Evolutionary conservation across 2,329 filamentous ascomycete species (phyloP).

Genomic region (Trichophyton rubrum): DNA sequence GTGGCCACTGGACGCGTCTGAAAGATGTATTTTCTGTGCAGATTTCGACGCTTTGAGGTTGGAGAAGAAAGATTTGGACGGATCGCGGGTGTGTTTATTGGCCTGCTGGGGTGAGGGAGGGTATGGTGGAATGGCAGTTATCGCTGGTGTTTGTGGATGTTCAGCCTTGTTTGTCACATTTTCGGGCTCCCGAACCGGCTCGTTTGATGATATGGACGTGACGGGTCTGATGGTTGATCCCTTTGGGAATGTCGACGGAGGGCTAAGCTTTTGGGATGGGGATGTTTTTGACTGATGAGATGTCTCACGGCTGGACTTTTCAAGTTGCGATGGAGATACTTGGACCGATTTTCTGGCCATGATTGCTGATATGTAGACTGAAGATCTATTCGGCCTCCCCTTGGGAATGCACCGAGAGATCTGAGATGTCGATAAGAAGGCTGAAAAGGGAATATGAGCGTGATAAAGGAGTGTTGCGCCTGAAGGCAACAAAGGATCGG

Average conservation of each 20-base stretch:
- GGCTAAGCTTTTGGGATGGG: constrained; percentile 9
- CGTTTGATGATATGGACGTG: constrained; percentile 14
- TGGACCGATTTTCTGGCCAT: constrained; percentile 14
- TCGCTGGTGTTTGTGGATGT: constrained; percentile 27
- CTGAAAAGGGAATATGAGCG: constrained; percentile 1
- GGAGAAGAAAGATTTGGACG: constrained; percentile 36
- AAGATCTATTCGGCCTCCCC: not conserved
- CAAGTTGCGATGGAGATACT: constrained; percentile 9
- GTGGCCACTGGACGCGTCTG: constrained; percentile 27
- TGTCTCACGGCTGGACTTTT: constrained; percentile 10
- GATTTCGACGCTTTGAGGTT: constrained; percentile 37
- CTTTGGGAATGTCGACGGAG: constrained; percentile 10
- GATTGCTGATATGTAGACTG: constrained; percentile 3
- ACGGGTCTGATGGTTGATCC: constrained; percentile 30
- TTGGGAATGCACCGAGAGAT: not conserved
- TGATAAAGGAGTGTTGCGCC: not conserved
- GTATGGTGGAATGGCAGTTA: constrained; percentile 36
- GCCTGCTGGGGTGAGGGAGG: constrained; percentile 32
- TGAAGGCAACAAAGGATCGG: not conserved
- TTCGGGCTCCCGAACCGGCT: constrained; percentile 5
- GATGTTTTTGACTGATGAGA: constrained; percentile 4
- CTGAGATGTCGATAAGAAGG: not conserved
- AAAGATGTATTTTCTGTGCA: constrained; percentile 30
- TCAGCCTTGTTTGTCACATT: constrained; percentile 14
- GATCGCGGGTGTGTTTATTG: constrained; percentile 29